Percentiles rank a stretch among this genome's conserved stretches.
These are phyloP conservation scores for Pontederia paniculata DNA, from an alignment of 176 grass and related monocot genomes.

Conservation along the genomic window DNA sequence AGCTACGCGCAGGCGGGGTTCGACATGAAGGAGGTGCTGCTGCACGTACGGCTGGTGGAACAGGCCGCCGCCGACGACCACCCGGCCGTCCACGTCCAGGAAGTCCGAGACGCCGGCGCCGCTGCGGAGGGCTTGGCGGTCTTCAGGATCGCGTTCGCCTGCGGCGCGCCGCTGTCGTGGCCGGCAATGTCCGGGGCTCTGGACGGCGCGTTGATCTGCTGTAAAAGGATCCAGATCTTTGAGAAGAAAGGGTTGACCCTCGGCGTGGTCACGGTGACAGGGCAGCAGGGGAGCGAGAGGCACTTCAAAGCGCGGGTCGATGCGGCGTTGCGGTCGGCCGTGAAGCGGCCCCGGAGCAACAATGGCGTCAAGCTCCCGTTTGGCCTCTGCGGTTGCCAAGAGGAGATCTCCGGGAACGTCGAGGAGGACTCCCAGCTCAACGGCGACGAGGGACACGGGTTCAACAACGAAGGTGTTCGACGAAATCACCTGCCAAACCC, in stretches of 20 bases:
- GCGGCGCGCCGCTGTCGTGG: slow-evolving; percentile 71
- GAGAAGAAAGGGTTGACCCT: slow-evolving; percentile 94
- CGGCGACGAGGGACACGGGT: slow-evolving; percentile 46
- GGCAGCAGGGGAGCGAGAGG: slow-evolving; percentile 50
- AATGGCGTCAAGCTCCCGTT: slow-evolving; percentile 84
- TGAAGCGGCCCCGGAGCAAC: slow-evolving; percentile 72
- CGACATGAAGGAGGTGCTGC: slow-evolving; percentile 90
- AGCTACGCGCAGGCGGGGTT: slow-evolving; percentile 91
- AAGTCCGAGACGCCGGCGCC: slow-evolving; percentile 36
- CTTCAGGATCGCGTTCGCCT: slow-evolving; percentile 83
- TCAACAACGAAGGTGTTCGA: slow-evolving; percentile 46
- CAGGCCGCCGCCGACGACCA: slow-evolving; percentile 68
- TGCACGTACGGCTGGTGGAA: slow-evolving; percentile 74
- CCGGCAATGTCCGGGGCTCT: slow-evolving; percentile 77
- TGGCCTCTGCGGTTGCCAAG: slow-evolving; percentile 94
- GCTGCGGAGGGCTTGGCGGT: slow-evolving; percentile 26
- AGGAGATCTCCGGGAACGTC: slow-evolving; percentile 73
- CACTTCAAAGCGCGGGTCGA: slow-evolving; percentile 72
- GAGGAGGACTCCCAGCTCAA: slow-evolving; percentile 86
- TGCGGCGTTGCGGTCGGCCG: slow-evolving; percentile 35
- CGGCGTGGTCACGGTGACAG: slow-evolving; percentile 57
- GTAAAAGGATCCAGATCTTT: slow-evolving; percentile 96
- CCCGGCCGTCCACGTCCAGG: slow-evolving; percentile 51
- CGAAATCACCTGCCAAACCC: slow-evolving; percentile 46
- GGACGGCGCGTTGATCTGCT: slow-evolving; percentile 62